A percentile compares a stretch with the other conserved stretches of the same genome.
Evolutionary conservation across 2,329 filamentous ascomycete genomes (phyloP).

Genomic region (Eutypella sp.): DNA sequence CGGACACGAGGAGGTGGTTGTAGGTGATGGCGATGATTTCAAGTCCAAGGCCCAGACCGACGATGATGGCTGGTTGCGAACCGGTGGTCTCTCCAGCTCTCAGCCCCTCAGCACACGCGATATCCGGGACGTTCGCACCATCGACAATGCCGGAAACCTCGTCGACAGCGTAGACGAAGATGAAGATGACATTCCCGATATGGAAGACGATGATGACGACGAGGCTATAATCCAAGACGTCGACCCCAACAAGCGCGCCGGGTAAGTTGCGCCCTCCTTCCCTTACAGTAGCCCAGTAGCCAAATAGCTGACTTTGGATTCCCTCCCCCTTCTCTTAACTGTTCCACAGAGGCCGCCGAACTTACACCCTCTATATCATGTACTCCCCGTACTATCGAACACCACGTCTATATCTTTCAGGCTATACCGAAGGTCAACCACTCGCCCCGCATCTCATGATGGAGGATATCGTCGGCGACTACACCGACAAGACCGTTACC

Average conservation of each 20-base stretch:
- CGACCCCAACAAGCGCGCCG: constrained; percentile 40
- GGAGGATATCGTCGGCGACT: constrained; percentile 94
- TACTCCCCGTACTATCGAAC: constrained; percentile 97
- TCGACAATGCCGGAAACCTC: constrained; percentile 84
- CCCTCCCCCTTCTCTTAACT: constrained; percentile 7
- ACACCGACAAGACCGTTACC: constrained; percentile 98
- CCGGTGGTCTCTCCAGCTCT: constrained; percentile 70
- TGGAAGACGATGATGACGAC: constrained; percentile 96
- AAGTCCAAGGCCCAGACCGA: constrained; percentile 46
- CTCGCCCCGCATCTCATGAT: constrained; percentile 84
- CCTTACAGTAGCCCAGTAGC: no score
- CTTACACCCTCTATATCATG: constrained; percentile 98
- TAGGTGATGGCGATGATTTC: constrained; percentile 70
- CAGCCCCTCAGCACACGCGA: constrained; percentile 74
- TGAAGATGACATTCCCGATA: constrained; percentile 87
- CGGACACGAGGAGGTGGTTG: constrained; percentile 79
- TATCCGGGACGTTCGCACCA: constrained; percentile 80
- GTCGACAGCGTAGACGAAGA: constrained; percentile 69
- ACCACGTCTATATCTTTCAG: constrained; percentile 89
- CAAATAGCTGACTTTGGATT: no score
- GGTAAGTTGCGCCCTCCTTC: no score
- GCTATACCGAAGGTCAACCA: constrained; percentile 78
- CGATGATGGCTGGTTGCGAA: constrained; percentile 86
- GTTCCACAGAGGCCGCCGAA: constrained; percentile 66
- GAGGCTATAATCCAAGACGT: constrained; percentile 91